Conservation (phyloP, 345 rosid genomes). For the Boechera divaricarpa region DNA sequence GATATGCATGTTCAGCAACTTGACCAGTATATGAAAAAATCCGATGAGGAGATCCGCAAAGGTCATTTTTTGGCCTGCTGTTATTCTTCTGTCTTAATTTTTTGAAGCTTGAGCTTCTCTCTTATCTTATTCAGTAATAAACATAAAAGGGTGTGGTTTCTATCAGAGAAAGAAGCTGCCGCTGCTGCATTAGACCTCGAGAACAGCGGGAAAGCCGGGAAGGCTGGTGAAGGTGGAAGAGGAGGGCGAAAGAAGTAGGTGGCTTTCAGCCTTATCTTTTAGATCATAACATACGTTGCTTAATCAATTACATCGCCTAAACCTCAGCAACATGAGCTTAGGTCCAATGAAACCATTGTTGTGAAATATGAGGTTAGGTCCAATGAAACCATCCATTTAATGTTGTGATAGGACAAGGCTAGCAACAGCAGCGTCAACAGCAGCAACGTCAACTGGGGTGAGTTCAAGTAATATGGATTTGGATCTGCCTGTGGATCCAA, state of each 20-base stretch:
- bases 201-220: slow-evolving; percentile 64
- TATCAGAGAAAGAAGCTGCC: slow-evolving; percentile 68
- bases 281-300: background rate
- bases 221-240: slow-evolving; percentile 76
- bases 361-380: slow-evolving; percentile 2
- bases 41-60: slow-evolving; percentile 78
- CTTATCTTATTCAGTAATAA: background rate
- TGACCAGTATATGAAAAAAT: slow-evolving; percentile 84
- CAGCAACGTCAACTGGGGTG: slow-evolving; percentile 54
- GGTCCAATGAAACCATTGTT: background rate
- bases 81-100: background rate
- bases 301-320: slow-evolving; percentile 10
- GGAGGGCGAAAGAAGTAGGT: slow-evolving; percentile 95
- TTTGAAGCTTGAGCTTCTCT: slow-evolving; percentile 25
- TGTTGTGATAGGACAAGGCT: slow-evolving; percentile 69
- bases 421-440: slow-evolving; percentile 56
- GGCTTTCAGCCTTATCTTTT: slow-evolving; percentile 23
- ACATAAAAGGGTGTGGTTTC: slow-evolving; percentile 11
- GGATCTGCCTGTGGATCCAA: slow-evolving; percentile 95
- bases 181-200: slow-evolving; percentile 57
- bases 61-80: slow-evolving; percentile 49
- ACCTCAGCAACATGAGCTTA: slow-evolving; percentile 18
- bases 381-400: slow-evolving; percentile 7
- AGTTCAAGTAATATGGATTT: slow-evolving; percentile 80
- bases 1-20: slow-evolving; percentile 94